Base-by-base conservation (phyloP, 2,329 filamentous ascomycete species). In the Alternaria triticimaculans region DNA sequence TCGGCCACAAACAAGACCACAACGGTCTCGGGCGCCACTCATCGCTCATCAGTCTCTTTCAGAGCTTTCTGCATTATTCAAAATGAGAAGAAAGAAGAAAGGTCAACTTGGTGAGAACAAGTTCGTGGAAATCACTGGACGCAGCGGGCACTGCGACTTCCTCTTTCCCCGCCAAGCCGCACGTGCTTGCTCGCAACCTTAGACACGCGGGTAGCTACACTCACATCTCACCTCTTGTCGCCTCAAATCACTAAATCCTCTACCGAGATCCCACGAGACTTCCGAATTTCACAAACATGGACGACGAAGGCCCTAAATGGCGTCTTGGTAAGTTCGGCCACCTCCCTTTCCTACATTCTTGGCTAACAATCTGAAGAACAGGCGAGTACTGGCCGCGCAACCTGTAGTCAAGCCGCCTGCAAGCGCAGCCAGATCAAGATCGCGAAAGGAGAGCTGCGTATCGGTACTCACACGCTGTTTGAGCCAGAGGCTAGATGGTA, bases 361-460 rank as follows among this genome's bases (percentile, higher is more conserved):
- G n/a, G 41, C 44, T 45, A 58, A 58, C 26, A 15, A 3, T n/a
- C 2, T 7, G 2, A 6, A 70, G 69, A 68, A 15, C 69, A 71
- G 45, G 59, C 67, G 12, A 43, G 45, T 15, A 62, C 12, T 20
- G 57, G 53, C 23, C 48, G 12, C 20, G 46, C 65, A 11, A 37
- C 43, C 11, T 97, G 94, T 81, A 85, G 89, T 63, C 89, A 90
- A 76, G 86, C 84, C 5, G 84, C 88, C 65, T 97, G 94, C 85
- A 93, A 93, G 81, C 85, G 90, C 5, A 81, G 80, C 2, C 82
- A 78, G 1, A 76, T 85, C 71, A 71, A 69, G 33, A 92, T 97
- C 74, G 69, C 72, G 25, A 97, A 97, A 80, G 93, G 90, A 62
- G 89, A 93, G 69, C 81, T 97, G 4, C 90, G 94, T 58, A 86